A percentile compares a stretch with the other conserved stretches of the same genome.
These are phyloP conservation scores for Uronychia binucleata DNA, from an alignment of 73 alveolate species.

Conservation along the genomic window DNA sequence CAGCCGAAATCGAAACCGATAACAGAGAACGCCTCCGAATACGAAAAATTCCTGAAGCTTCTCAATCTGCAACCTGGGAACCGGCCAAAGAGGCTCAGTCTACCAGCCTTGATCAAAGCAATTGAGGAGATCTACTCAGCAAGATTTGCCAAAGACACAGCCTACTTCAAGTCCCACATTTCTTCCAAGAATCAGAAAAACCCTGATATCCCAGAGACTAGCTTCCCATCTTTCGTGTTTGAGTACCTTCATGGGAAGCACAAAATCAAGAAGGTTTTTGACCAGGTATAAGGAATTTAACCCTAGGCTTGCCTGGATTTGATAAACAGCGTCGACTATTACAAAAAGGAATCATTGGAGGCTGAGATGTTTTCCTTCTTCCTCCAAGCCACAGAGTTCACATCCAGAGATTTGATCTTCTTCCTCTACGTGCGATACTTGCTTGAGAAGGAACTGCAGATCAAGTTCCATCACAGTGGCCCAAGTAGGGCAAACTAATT, in stretches of 20 bases:
- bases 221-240: slow-evolving; percentile 39
- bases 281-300: no score
- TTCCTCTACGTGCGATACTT: background rate
- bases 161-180: slow-evolving; percentile 16
- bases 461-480: no score
- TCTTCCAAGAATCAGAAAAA: slow-evolving; percentile 2
- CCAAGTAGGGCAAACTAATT: no score
- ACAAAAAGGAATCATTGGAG: background rate
- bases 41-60: slow-evolving; percentile 22
- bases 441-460: background rate
- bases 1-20: no score
- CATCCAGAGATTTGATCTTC: background rate
- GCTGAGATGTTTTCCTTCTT: background rate
- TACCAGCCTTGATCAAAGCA: background rate
- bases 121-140: slow-evolving; percentile 52
- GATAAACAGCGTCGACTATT: background rate
- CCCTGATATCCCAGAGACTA: slow-evolving; percentile 38
- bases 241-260: slow-evolving; percentile 37
- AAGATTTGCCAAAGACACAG: slow-evolving; percentile 49
- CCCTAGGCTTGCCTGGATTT: background rate
- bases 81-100: slow-evolving; percentile 33
- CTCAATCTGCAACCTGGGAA: slow-evolving; percentile 18
- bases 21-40: slow-evolving; percentile 18
- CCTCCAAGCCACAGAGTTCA: background rate
- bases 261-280: slow-evolving; percentile 38